Conservation (phyloP, 768 basidiomycete genomes). For the Lactarius hengduanensis region DNA sequence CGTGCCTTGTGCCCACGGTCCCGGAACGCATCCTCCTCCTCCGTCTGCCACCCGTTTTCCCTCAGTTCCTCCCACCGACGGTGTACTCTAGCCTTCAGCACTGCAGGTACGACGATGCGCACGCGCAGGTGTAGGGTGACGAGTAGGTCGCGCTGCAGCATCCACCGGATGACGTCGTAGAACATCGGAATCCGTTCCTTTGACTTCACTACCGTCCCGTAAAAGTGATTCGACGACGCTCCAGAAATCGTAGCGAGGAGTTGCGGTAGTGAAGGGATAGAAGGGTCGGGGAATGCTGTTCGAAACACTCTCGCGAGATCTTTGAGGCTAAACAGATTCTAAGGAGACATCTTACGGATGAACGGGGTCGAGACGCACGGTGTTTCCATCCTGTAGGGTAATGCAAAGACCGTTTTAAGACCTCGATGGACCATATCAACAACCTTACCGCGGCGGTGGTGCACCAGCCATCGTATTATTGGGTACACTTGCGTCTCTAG, state of each 20-base stretch:
- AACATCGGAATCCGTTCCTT: slow-evolving; percentile 69
- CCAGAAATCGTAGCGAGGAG: slow-evolving; percentile 76
- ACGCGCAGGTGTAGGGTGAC: slow-evolving; percentile 83
- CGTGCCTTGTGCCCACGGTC: slow-evolving; percentile 11
- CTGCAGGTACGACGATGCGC: slow-evolving; percentile 74
- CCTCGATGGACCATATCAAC: slow-evolving; percentile 80
- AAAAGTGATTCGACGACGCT: slow-evolving; percentile 72
- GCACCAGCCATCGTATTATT: slow-evolving; percentile 89
- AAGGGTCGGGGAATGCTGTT: slow-evolving; percentile 52
- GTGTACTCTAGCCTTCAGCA: slow-evolving; percentile 72
- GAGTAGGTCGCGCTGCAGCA: slow-evolving; percentile 84
- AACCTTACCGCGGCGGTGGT: slow-evolving; percentile 85
- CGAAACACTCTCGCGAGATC: slow-evolving; percentile 60
- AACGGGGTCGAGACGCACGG: slow-evolving; percentile 48
- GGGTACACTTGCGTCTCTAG: slow-evolving; percentile 81
- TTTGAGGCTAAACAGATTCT: slow-evolving; percentile 44
- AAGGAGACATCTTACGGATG: slow-evolving; percentile 18
- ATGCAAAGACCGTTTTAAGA: slow-evolving; percentile 78
- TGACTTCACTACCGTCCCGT: slow-evolving; percentile 69
- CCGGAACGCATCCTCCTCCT: slow-evolving; percentile 23
- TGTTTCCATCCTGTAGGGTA: slow-evolving; percentile 61
- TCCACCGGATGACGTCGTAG: slow-evolving; percentile 85
- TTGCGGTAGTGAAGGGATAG: slow-evolving; percentile 66
- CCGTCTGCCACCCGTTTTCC: slow-evolving; percentile 40
- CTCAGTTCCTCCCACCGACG: slow-evolving; percentile 34